A percentile compares a stretch with the other conserved stretches of the same genome.
phyloP scores from a whole-genome alignment of 148 eudicot species.

The Fagopyrum tataricum region DNA sequence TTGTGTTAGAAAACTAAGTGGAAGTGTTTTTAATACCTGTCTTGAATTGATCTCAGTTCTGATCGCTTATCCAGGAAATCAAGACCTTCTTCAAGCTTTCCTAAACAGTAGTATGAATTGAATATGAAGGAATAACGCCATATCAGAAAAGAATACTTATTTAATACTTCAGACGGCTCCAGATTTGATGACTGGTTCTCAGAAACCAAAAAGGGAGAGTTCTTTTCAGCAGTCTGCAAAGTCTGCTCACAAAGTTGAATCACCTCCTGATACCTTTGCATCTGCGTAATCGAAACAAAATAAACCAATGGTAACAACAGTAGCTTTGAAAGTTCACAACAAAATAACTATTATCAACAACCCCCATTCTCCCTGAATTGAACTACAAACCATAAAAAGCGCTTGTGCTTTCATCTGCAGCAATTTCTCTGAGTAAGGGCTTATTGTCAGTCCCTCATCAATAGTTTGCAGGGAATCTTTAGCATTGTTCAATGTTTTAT shows the following conservation, averaged over 20 bases:
- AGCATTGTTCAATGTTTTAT: constrained; percentile 32
- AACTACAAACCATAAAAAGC: constrained; percentile 68
- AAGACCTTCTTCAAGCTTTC: constrained; percentile 85
- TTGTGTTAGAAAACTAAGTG: background rate
- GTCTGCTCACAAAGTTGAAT: constrained; percentile 66
- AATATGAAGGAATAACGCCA: constrained; percentile 52
- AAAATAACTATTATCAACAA: background rate
- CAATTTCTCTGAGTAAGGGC: constrained; percentile 65
- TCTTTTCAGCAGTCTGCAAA: constrained; percentile 49
- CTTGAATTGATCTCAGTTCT: constrained; percentile 29
- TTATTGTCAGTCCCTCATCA: constrained; percentile 61
- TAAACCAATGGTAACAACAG: background rate
- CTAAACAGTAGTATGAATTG: constrained; percentile 64
- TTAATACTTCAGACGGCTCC: constrained; percentile 31
- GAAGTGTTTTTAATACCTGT: constrained; percentile 31
- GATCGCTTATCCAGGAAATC: constrained; percentile 69
- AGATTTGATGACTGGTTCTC: constrained; percentile 22
- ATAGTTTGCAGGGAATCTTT: constrained; percentile 52
- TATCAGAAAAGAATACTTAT: constrained; percentile 33
- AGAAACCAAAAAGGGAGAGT: constrained; percentile 23
- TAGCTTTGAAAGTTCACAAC: background rate
- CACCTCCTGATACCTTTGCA: constrained; percentile 75
- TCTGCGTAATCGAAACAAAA: constrained; percentile 33
- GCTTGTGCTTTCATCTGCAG: constrained; percentile 80
- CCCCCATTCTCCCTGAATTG: background rate